Conservation (phyloP, 352 stramenopile species). For the Phytophthora brassicae region DNA sequence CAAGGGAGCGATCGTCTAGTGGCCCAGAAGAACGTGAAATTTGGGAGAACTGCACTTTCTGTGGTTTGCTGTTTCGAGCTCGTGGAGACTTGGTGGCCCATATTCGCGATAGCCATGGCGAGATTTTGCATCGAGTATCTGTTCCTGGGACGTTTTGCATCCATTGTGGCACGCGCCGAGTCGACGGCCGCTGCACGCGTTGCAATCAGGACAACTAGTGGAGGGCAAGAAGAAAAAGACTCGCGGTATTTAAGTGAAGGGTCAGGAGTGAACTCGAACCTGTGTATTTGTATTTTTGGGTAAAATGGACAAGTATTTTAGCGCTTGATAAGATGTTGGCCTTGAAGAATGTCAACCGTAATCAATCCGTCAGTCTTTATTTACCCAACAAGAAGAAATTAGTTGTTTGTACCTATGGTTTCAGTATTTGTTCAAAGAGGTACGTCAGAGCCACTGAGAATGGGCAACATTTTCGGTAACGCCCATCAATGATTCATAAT, state of each 20-base stretch:
- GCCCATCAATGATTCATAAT: background rate
- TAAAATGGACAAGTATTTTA: slow-evolving; percentile 22
- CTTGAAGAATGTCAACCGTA: slow-evolving; percentile 14
- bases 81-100: slow-evolving; percentile 45
- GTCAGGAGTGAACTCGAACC: too few relatives aligned
- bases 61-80: slow-evolving; percentile 40
- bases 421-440: slow-evolving; percentile 7
- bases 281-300: slow-evolving; percentile 29
- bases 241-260: slow-evolving; percentile 35
- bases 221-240: too few relatives aligned
- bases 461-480: too few relatives aligned
- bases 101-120: slow-evolving; percentile 55
- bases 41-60: slow-evolving; percentile 60
- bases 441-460: too few relatives aligned
- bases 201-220: slow-evolving; percentile 27
- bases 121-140: slow-evolving; percentile 53
- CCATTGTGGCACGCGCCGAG: slow-evolving; percentile 43
- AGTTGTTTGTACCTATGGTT: background rate
- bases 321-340: background rate
- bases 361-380: too few relatives aligned
- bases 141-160: slow-evolving; percentile 55
- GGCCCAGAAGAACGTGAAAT: slow-evolving; percentile 32
- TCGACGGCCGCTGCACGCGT: slow-evolving; percentile 43
- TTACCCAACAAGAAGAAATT: background rate
- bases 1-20: slow-evolving; percentile 15